phyloP scores from a whole-genome alignment of 805 yeast species.

The Metschnikowia reukaufii region DNA sequence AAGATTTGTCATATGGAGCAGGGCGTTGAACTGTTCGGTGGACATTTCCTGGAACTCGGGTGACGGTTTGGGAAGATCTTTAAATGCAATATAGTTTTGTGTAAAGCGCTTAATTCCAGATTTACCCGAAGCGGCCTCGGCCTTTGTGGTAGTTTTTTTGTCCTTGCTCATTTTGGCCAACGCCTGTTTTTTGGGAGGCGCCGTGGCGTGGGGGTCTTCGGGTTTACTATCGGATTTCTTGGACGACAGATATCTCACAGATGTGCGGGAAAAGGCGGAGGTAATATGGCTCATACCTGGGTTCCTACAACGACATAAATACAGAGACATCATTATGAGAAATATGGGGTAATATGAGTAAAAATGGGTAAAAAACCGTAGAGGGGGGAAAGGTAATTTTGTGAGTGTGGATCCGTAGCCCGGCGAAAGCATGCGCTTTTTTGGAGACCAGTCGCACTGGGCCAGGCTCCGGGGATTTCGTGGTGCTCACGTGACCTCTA shows the following conservation, averaged over 20 bases:
- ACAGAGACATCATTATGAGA: constrained; percentile 6
- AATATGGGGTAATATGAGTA: no score
- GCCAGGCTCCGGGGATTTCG: no score
- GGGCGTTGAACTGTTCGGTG: constrained; percentile 17
- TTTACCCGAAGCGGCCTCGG: not conserved
- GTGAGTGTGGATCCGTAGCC: not conserved
- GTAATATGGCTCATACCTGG: not conserved
- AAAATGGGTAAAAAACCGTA: not conserved
- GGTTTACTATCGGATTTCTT: constrained; percentile 16
- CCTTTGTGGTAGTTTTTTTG: constrained; percentile 6
- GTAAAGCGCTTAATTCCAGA: constrained; percentile 1
- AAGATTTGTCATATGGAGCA: constrained; percentile 13
- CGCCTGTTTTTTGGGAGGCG: constrained; percentile 8
- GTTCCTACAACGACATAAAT: not conserved
- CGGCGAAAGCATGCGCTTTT: not conserved
- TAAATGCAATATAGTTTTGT: constrained; percentile 27
- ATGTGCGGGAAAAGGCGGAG: constrained; percentile 4
- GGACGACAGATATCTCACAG: constrained; percentile 17
- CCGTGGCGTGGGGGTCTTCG: constrained; percentile 8
- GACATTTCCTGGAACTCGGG: constrained; percentile 17
- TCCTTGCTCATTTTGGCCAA: constrained; percentile 8
- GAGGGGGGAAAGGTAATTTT: no score
- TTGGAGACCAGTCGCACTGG: not conserved
- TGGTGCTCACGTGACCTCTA: not conserved
- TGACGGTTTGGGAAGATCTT: constrained; percentile 35